Conservation (phyloP, 2,329 filamentous ascomycete species). For the Fusarium sp. region DNA sequence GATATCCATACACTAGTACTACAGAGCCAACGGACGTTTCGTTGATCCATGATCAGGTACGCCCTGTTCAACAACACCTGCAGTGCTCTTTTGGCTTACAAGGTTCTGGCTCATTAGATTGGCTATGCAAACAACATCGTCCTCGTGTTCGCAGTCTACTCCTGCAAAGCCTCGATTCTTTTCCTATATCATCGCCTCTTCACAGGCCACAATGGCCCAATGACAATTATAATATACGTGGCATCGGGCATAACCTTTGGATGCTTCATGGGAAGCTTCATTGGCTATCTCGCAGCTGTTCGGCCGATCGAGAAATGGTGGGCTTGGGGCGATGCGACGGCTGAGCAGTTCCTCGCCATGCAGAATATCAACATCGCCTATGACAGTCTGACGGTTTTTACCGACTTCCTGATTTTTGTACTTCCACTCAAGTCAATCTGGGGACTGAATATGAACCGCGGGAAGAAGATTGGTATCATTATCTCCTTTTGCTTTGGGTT, state of each 20-base stretch:
- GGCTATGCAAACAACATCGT: conserved; percentile 1
- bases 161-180: conserved; percentile 6
- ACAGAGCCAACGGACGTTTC: conserved; percentile 10
- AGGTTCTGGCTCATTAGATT: not conserved
- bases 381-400: not conserved
- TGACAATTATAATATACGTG: not conserved
- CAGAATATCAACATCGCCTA: conserved; percentile 2
- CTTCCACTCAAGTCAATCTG: conserved; percentile 7
- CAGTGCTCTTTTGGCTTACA: not conserved
- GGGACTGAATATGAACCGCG: conserved; percentile 3
- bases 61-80: rapidly evolving
- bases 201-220: not conserved
- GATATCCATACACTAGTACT: conserved; percentile 11
- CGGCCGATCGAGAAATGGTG: conserved; percentile 8
- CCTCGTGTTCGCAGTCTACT: conserved; percentile 1
- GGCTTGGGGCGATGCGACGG: conserved; percentile 9
- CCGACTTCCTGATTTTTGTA: conserved; percentile 11
- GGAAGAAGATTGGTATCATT: conserved; percentile 4
- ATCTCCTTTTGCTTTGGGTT: conserved; percentile 6
- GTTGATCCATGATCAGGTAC: not conserved
- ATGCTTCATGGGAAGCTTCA: conserved; percentile 10
- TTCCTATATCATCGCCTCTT: conserved; percentile 9
- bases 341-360: conserved; percentile 9
- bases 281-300: not conserved
- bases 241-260: not conserved